Conservation (phyloP, 306 rosid genomes). For the Psophocarpus tetragonolobus region DNA sequence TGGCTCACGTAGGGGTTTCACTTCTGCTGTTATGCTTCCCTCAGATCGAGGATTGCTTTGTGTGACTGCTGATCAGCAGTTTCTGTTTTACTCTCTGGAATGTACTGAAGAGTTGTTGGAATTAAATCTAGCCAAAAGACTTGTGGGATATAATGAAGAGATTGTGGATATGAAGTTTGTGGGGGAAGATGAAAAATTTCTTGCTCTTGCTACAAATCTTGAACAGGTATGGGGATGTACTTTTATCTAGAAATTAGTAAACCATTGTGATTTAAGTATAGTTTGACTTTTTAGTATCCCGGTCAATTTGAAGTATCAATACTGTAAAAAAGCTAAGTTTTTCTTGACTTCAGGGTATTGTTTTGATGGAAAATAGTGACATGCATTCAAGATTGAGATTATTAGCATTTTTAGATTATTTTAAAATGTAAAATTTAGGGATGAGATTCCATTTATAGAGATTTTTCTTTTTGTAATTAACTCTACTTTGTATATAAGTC, state of each 20-base stretch:
- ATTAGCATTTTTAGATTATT: background rate
- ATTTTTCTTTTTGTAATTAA: background rate
- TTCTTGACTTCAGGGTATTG: conserved; percentile 5
- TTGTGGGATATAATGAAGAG: conserved; percentile 91
- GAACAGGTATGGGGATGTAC: conserved; percentile 67
- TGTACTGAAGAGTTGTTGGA: conserved; percentile 49
- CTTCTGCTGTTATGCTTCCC: conserved; percentile 69
- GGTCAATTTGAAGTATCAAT: conserved; percentile 8
- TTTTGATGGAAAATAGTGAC: background rate
- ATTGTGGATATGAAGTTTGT: conserved; percentile 90
- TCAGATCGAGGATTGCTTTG: conserved; percentile 84
- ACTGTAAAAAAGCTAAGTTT: background rate
- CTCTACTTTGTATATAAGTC: background rate
- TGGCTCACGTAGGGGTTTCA: conserved; percentile 83
- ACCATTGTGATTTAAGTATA: background rate
- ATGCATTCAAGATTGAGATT: background rate
- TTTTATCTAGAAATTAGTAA: conserved; percentile 15
- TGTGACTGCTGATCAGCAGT: conserved; percentile 95
- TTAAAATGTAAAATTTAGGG: background rate
- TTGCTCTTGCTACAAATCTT: conserved; percentile 93
- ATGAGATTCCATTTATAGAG: background rate
- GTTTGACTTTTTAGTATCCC: background rate
- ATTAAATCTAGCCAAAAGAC: conserved; percentile 67
- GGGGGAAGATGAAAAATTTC: conserved; percentile 80
- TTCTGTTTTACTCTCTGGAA: conserved; percentile 71